These are phyloP conservation scores for Mycena belliarum DNA, from an alignment of 768 basidiomycete species.

Conservation along the genomic window DNA sequence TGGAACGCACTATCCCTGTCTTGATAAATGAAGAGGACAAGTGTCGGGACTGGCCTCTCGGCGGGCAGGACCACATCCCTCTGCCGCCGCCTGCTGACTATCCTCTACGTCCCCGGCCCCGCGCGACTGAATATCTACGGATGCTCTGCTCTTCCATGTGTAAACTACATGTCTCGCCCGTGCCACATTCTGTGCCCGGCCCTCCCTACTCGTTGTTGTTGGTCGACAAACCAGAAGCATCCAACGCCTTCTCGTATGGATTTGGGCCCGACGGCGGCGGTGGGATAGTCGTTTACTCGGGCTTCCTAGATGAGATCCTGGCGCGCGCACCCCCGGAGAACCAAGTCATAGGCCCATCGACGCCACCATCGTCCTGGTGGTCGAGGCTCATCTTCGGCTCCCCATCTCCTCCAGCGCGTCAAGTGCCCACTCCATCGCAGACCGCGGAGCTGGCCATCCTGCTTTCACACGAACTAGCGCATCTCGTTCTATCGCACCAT, in stretches of 20 bases:
- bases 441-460: slow-evolving; percentile 88
- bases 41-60: slow-evolving; percentile 57
- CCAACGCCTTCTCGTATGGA: slow-evolving; percentile 95
- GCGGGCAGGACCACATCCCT: slow-evolving; percentile 51
- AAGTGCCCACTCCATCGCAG: slow-evolving; percentile 74
- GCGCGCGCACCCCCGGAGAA: slow-evolving; percentile 40
- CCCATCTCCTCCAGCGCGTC: slow-evolving; percentile 37
- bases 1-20: slow-evolving; percentile 75
- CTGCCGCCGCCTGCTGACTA: slow-evolving; percentile 81
- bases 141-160: slow-evolving; percentile 52
- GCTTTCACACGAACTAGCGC: slow-evolving; percentile 91
- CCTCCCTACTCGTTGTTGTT: slow-evolving; percentile 90
- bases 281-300: slow-evolving; percentile 93
- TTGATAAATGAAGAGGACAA: slow-evolving; percentile 61
- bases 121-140: slow-evolving; percentile 73
- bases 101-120: slow-evolving; percentile 82
- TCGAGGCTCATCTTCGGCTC: slow-evolving; percentile 41
- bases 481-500: slow-evolving; percentile 89
- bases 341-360: slow-evolving; percentile 17
- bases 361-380: slow-evolving; percentile 43
- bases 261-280: slow-evolving; percentile 91
- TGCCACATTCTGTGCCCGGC: slow-evolving; percentile 65
- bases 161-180: slow-evolving; percentile 40
- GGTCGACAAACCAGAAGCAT: slow-evolving; percentile 80
- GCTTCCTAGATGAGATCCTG: slow-evolving; percentile 88